Evolutionary conservation across 2,329 filamentous ascomycete genomes (phyloP), one percentile per base, ranked within the genome.

Genomic region (Diaporthe australafricana): DNA sequence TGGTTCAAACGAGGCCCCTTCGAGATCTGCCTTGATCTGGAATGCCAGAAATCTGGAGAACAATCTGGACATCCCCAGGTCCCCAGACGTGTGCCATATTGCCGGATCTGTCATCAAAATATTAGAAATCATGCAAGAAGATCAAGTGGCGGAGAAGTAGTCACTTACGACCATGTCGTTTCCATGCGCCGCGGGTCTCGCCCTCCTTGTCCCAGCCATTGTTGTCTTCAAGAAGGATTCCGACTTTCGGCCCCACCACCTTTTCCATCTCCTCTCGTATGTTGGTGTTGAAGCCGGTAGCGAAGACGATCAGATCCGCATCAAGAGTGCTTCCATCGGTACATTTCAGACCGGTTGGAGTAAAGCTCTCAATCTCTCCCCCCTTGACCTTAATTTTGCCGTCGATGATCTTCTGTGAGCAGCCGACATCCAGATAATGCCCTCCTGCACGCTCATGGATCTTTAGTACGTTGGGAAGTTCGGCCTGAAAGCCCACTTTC

Each of bases 371-470:
- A 71, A 90, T 84, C 4, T 84, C 87, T 4, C 84, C 85, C 66
- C 85, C 83, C 73, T 85, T 84, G 27, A 91, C 80, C 73, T 87
- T 88, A 75, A 92, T 85, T 77, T 87, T 87, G 27, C 88, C 87
- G 45, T 89, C 85, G 63, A 85, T 83, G 71, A 91, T 88, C 25
- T 90, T 81, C 77, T 86, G 81, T 45, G 83, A 85, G 55, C 82
- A 84, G 16, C 88, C 88, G 14, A 89, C 86, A 73, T 90, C 88
- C 71, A 90, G 87, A 76, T 90, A 90, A 77, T 90, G 90, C 5
- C 89, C 88, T 1, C 89, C 89, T 11, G 89, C 89, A 5, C 88
- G 86, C 75, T 89, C 56, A 25, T 47, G 56, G 5, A 62, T 62
- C 56, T 62, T 62, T 20, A 62, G n/a, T 25, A 62, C 32, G 11